Evolutionary conservation across 108 stramenopile species (phyloP).

Genomic region (Pseudonitzschia delicatissima): DNA sequence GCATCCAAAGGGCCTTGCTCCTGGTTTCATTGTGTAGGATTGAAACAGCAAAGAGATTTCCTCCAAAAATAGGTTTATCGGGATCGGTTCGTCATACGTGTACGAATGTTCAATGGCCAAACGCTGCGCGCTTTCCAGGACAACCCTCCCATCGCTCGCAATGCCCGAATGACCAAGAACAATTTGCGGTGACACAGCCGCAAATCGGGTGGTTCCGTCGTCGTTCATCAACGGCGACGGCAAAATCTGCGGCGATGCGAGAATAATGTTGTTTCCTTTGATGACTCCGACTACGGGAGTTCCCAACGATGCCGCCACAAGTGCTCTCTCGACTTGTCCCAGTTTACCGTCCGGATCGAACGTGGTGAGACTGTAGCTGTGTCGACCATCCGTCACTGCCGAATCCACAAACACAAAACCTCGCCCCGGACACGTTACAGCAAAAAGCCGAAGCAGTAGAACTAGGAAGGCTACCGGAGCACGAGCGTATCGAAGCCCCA

Average conservation of each 20-base stretch:
- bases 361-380: slow-evolving; percentile 94
- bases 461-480: not conserved
- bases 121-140: slow-evolving; percentile 58
- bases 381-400: slow-evolving; percentile 62
- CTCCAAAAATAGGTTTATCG: slow-evolving; percentile 56
- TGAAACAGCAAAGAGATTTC: slow-evolving; percentile 63
- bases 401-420: slow-evolving; percentile 2
- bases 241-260: slow-evolving; percentile 48
- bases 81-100: slow-evolving; percentile 66
- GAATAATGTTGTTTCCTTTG: slow-evolving; percentile 18
- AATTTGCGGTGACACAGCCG: slow-evolving; percentile 45
- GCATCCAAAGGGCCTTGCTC: slow-evolving; percentile 70
- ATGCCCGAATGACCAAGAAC: slow-evolving; percentile 67
- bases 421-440: not conserved
- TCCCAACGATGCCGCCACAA: slow-evolving; percentile 62
- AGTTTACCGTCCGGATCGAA: slow-evolving; percentile 91
- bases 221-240: slow-evolving; percentile 66
- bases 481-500: not conserved
- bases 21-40: slow-evolving; percentile 81
- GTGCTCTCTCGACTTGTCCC: slow-evolving; percentile 92
- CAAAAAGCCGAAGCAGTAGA: not conserved
- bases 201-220: slow-evolving; percentile 77
- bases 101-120: slow-evolving; percentile 69
- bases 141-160: slow-evolving; percentile 72
- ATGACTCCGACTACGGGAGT: slow-evolving; percentile 62